Evolutionary conservation across 2,329 filamentous ascomycete species (phyloP).

Genomic region (Didymosphaeria variabile): DNA sequence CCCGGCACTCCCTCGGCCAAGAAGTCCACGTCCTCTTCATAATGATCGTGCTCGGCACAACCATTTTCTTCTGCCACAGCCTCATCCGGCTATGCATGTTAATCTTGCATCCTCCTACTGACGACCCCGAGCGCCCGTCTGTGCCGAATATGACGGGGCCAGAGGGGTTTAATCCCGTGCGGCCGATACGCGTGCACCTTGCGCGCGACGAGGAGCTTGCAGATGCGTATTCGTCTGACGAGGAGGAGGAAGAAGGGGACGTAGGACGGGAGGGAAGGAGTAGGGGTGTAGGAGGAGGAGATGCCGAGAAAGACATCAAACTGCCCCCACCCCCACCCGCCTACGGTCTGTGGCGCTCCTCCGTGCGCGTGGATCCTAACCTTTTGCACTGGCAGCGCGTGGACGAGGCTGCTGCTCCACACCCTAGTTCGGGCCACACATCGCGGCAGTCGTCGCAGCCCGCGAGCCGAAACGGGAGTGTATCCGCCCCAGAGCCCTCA

Average conservation of each 20-base stretch:
- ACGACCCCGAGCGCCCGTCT: slow-evolving; percentile 32
- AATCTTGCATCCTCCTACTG: slow-evolving; percentile 58
- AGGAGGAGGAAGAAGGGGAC: slow-evolving; percentile 51
- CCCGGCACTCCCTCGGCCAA: slow-evolving; percentile 68
- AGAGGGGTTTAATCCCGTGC: slow-evolving; percentile 73
- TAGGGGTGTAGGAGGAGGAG: slow-evolving; percentile 26
- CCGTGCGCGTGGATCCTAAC: slow-evolving; percentile 82
- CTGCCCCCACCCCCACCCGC: slow-evolving; percentile 79
- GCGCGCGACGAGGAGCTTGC: slow-evolving; percentile 76
- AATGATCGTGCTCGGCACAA: slow-evolving; percentile 75
- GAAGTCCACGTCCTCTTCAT: slow-evolving; percentile 84
- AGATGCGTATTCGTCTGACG: slow-evolving; percentile 57
- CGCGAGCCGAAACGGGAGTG: slow-evolving; percentile 10
- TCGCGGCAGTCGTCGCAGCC: neutral
- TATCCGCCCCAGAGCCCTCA: slow-evolving; percentile 16
- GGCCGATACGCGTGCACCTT: slow-evolving; percentile 80
- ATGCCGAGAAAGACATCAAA: slow-evolving; percentile 31
- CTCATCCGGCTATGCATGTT: slow-evolving; percentile 77
- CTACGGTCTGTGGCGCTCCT: slow-evolving; percentile 85
- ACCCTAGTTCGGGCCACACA: neutral
- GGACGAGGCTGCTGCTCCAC: slow-evolving; percentile 16
- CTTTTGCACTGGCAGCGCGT: slow-evolving; percentile 81
- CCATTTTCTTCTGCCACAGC: slow-evolving; percentile 82
- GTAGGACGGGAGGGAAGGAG: slow-evolving; percentile 2
- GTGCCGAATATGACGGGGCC: slow-evolving; percentile 62